These are phyloP conservation scores for Cyathus striatus DNA, from an alignment of 768 basidiomycete species.

Conservation along the genomic window DNA sequence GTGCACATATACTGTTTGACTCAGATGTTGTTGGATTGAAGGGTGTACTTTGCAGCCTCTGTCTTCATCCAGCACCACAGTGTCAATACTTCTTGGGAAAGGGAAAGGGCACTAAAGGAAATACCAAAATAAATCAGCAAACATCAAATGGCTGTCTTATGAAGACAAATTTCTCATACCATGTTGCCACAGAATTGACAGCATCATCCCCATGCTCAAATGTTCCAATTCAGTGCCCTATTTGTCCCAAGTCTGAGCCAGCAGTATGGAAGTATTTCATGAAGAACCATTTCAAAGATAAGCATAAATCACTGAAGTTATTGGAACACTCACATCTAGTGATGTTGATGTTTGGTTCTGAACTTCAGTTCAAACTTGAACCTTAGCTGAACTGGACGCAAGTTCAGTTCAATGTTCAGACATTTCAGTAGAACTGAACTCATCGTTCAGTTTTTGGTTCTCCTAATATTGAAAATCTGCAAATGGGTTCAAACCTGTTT, in stretches of 20 bases:
- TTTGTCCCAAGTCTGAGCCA: constrained; percentile 9
- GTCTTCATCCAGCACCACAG: constrained; percentile 12
- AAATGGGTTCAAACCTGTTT: no score
- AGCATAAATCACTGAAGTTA: constrained; percentile 6
- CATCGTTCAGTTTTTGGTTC: no score
- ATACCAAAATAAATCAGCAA: constrained; percentile 9
- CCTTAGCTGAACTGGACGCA: no score
- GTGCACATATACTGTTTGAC: constrained; percentile 20
- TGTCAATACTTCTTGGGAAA: constrained; percentile 16
- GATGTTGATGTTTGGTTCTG: no score
- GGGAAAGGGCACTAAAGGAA: constrained; percentile 11
- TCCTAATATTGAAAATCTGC: no score
- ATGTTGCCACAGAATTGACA: constrained; percentile 9
- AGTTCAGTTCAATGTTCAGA: no score
- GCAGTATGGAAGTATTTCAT: constrained; percentile 16
- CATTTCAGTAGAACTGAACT: no score
- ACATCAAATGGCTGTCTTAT: constrained; percentile 11
- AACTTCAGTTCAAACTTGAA: no score
- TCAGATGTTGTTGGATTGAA: constrained; percentile 3
- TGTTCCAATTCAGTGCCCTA: constrained; percentile 16
- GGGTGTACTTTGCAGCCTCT: constrained; percentile 18
- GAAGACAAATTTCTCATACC: constrained; percentile 11
- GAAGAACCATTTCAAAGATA: constrained; percentile 10
- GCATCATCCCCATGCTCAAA: constrained; percentile 14
- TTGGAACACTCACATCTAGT: constrained; percentile 7